Percentiles rank a stretch among this genome's conserved stretches.
phyloP scores from a whole-genome alignment of 2,329 filamentous ascomycete genomes.

The Aspergillus sp. region DNA sequence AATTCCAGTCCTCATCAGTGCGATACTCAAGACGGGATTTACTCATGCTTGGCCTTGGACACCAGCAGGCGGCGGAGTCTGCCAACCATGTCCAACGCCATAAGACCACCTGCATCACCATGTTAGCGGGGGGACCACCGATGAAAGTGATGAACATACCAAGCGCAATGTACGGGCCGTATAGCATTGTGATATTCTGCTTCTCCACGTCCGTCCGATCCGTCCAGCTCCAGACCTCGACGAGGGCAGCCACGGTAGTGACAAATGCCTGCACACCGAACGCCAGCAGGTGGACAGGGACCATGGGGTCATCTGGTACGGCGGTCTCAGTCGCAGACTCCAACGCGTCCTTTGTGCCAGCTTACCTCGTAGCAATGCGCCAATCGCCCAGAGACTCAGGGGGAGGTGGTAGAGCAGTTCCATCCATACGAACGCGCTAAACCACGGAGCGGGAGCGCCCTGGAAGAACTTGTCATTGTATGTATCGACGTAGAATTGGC shows the following conservation, averaged over 20 bases:
- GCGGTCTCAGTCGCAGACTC: too few relatives aligned
- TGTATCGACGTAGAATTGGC: constrained; percentile 49
- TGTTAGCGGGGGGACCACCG: constrained; percentile 1
- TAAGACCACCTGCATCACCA: constrained; percentile 22
- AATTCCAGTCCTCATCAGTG: too few relatives aligned
- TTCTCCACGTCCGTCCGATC: constrained; percentile 39
- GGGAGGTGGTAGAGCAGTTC: constrained; percentile 55
- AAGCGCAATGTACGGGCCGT: constrained; percentile 48
- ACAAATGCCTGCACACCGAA: constrained; percentile 52
- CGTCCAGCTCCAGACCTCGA: constrained; percentile 51
- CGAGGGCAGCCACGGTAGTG: constrained; percentile 54
- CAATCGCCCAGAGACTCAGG: constrained; percentile 50
- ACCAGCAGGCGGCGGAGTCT: constrained; percentile 20
- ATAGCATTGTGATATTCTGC: constrained; percentile 42
- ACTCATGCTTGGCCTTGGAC: constrained; percentile 22
- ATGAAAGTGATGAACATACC: constrained; percentile 34
- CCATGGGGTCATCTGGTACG: constrained; percentile 43
- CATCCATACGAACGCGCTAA: constrained; percentile 47
- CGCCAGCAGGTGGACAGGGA: constrained; percentile 52
- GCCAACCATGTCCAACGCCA: constrained; percentile 31
- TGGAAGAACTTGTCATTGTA: constrained; percentile 58
- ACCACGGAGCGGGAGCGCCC: constrained; percentile 47
- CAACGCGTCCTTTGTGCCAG: too few relatives aligned
- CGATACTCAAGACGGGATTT: too few relatives aligned
- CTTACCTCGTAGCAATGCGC: constrained; percentile 44